Conservation (phyloP, 2,329 filamentous ascomycete species). For the Colletotrichum lentis region DNA sequence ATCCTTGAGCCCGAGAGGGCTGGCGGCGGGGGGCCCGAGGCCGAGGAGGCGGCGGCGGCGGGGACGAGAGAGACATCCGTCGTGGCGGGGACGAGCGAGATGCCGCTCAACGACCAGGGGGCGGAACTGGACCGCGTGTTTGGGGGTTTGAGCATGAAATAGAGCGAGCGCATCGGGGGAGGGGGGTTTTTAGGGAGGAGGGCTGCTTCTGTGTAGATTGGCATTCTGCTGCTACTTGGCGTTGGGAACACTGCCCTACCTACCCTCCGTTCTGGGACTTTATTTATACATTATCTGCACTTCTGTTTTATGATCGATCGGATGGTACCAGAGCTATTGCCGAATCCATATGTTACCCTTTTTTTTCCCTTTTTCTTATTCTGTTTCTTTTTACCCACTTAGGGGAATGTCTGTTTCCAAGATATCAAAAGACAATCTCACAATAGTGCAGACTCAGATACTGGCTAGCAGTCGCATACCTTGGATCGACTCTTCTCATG, state of each 20-base stretch:
- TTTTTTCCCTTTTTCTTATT: too few relatives aligned
- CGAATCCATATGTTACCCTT: too few relatives aligned
- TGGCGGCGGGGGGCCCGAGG: constrained; percentile 40
- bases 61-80: constrained; percentile 47
- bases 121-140: constrained; percentile 67
- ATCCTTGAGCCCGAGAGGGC: constrained; percentile 72
- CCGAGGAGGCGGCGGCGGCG: constrained; percentile 33
- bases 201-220: background rate
- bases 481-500: background rate
- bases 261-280: background rate
- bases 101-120: constrained; percentile 57
- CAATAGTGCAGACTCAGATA: too few relatives aligned
- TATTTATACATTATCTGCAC: background rate
- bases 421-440: too few relatives aligned
- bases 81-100: constrained; percentile 46
- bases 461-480: too few relatives aligned
- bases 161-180: background rate
- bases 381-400: too few relatives aligned
- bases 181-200: too few relatives aligned
- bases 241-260: background rate
- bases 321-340: background rate
- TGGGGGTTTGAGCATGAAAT: constrained; percentile 54
- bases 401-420: too few relatives aligned
- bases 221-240: background rate
- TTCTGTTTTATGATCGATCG: background rate